Percentiles rank a stretch among this genome's conserved stretches.
Conservation (phyloP, 495 filamentous ascomycete species). For the Penicillium roqueforti region DNA sequence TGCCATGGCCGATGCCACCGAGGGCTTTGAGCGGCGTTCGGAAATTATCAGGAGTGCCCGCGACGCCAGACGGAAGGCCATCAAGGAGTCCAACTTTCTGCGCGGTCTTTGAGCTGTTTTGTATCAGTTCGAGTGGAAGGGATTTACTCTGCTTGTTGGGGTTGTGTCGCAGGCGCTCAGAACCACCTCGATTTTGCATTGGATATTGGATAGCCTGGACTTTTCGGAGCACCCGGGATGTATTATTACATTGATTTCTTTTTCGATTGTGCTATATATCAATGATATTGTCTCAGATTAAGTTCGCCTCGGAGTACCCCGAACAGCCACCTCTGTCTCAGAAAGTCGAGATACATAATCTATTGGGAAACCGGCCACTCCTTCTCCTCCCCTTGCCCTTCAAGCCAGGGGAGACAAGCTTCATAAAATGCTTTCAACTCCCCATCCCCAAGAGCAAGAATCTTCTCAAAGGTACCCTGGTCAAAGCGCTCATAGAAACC, state of each 20-base stretch:
- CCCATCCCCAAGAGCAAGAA: slow-evolving; percentile 20
- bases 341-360: background rate
- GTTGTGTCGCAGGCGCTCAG: slow-evolving; percentile 1
- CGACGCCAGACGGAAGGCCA: slow-evolving; percentile 66
- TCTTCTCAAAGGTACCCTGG: slow-evolving; percentile 16
- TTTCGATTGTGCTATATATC: slow-evolving; percentile 31
- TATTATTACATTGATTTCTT: slow-evolving; percentile 30
- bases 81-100: slow-evolving; percentile 94
- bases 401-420: slow-evolving; percentile 30
- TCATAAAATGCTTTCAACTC: slow-evolving; percentile 24
- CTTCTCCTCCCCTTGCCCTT: slow-evolving; percentile 32
- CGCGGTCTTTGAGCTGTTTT: slow-evolving; percentile 60
- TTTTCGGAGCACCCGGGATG: slow-evolving; percentile 14
- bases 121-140: slow-evolving; percentile 10
- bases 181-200: slow-evolving; percentile 1
- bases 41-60: slow-evolving; percentile 57
- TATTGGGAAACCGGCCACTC: slow-evolving; percentile 26
- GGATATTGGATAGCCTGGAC: slow-evolving; percentile 13
- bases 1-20: slow-evolving; percentile 28
- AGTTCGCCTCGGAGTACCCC: background rate
- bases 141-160: slow-evolving; percentile 10
- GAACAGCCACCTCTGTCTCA: slow-evolving; percentile 4
- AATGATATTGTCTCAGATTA: slow-evolving; percentile 16
- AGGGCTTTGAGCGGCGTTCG: slow-evolving; percentile 37
- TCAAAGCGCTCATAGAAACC: slow-evolving; percentile 26